Conservation (phyloP, 164 flowering plant genomes). For the Berberis vulgaris region DNA sequence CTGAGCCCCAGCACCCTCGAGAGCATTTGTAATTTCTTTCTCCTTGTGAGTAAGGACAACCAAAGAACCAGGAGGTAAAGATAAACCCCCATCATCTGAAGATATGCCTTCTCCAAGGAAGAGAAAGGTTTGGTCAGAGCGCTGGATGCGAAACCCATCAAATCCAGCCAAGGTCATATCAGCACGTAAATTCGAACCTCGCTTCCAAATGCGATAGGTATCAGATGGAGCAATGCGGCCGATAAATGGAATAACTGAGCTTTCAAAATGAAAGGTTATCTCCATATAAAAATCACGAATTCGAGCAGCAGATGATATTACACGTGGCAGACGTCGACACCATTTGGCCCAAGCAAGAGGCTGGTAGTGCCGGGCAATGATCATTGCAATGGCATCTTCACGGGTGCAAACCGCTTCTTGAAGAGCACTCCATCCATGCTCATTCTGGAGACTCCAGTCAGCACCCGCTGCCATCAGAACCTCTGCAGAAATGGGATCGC, state of each 20-base stretch:
- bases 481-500: slow-evolving; percentile 76
- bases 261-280: slow-evolving; percentile 1
- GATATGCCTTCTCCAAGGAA: slow-evolving; percentile 87
- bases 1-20: slow-evolving; percentile 90
- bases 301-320: neutral
- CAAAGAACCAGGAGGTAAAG: slow-evolving; percentile 73
- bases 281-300: slow-evolving; percentile 2
- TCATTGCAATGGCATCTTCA: neutral
- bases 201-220: slow-evolving; percentile 20
- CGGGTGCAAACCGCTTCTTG: slow-evolving; percentile 38
- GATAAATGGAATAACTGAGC: neutral
- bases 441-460: slow-evolving; percentile 36
- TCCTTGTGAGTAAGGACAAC: slow-evolving; percentile 94
- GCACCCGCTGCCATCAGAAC: slow-evolving; percentile 93
- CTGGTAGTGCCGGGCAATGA: neutral
- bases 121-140: slow-evolving; percentile 92
- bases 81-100: slow-evolving; percentile 48
- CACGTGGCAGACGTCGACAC: neutral
- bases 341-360: slow-evolving; percentile 3
- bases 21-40: slow-evolving; percentile 90
- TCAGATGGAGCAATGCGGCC: neutral
- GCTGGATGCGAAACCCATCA: slow-evolving; percentile 93
- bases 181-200: slow-evolving; percentile 93
- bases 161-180: slow-evolving; percentile 99
- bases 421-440: slow-evolving; percentile 56